These are phyloP conservation scores for Bertia moriformis DNA, from an alignment of 2,329 filamentous ascomycete species.

Conservation along the genomic window DNA sequence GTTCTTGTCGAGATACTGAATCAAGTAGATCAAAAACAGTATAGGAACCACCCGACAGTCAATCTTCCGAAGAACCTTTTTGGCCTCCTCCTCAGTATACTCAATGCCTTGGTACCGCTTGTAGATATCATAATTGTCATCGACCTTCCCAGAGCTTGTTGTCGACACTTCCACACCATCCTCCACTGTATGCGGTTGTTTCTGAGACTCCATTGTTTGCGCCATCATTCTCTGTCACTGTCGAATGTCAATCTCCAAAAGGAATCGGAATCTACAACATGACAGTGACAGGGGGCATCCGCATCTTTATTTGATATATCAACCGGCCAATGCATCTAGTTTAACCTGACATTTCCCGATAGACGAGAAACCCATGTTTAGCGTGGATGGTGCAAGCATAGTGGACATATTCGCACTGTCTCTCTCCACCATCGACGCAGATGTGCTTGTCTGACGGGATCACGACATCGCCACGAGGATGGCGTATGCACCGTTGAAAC, in stretches of 20 bases:
- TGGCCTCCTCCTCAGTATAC: constrained; percentile 11
- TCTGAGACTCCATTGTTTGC: not conserved
- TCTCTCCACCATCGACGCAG: not conserved
- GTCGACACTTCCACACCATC: not conserved
- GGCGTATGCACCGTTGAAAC: no score
- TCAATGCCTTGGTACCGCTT: constrained; percentile 9
- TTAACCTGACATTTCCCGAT: not conserved
- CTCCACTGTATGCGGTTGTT: not conserved
- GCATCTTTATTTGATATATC: not conserved
- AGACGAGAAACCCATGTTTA: not conserved
- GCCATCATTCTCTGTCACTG: no score
- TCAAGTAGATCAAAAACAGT: constrained; percentile 14
- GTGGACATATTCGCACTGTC: no score
- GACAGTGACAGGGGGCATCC: not conserved
- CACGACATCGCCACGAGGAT: not conserved
- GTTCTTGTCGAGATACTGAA: constrained; percentile 22
- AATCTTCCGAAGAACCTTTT: constrained; percentile 14
- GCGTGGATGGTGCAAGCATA: not conserved
- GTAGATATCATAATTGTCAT: constrained; percentile 15
- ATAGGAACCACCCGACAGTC: constrained; percentile 14
- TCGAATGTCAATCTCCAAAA: no score
- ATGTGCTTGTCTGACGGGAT: not conserved
- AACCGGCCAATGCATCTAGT: not conserved
- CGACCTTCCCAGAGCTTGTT: not conserved
- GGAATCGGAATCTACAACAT: no score